Base-by-base conservation (phyloP, 2,329 filamentous ascomycete genomes). In the Amphichorda felina region DNA sequence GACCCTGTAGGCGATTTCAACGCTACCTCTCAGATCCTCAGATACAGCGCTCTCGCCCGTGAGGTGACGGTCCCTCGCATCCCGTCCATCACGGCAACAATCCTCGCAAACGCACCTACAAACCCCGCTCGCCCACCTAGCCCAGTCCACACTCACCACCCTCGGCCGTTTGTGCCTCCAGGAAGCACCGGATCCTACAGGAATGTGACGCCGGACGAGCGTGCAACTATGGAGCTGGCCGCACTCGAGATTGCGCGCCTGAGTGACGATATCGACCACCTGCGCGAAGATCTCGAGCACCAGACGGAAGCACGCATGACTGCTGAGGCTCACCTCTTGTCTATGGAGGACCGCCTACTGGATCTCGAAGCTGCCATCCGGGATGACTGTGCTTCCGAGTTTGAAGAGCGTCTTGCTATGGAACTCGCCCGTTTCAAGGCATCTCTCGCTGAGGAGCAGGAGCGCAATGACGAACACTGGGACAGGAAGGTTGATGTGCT, bases 1-100 rank as follows among this genome's bases (percentile, higher is more conserved):
- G 89, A 98, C 50, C 85, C 91, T 0, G 61, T 83, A 10, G 89
- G 91, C 26, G 91, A 98, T 56, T 95, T 88, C 64, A 96, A 96
- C 51, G 87, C 91, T 10, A 98, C 91, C 0, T 93, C 85, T 5
- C 91, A 96, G 52, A 96, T 98, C 41, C 67, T 98, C 2, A 79
- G 89, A 14, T 98, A 98, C 60, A 91, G 85, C 16, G 89, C 91
- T 1, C 70, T 98, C 4, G 91, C 91, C 0, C 77, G 87, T 15
- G 89, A 96, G 59, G 83, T 96, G 9, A 93, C 89, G 0, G 85
- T 95, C 1, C 87, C 88, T 5, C 80, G 89, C 5, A 75, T 93
- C 7, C 88, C 88, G 1, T 91, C 83, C 33, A 77, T 89, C 34
- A 83, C 82, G 0, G 77, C 77, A 29, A 82, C 80, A 0, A 82